These are phyloP conservation scores for Hypomontagnella submonticulosa DNA, from an alignment of 495 filamentous ascomycete species.

Conservation along the genomic window DNA sequence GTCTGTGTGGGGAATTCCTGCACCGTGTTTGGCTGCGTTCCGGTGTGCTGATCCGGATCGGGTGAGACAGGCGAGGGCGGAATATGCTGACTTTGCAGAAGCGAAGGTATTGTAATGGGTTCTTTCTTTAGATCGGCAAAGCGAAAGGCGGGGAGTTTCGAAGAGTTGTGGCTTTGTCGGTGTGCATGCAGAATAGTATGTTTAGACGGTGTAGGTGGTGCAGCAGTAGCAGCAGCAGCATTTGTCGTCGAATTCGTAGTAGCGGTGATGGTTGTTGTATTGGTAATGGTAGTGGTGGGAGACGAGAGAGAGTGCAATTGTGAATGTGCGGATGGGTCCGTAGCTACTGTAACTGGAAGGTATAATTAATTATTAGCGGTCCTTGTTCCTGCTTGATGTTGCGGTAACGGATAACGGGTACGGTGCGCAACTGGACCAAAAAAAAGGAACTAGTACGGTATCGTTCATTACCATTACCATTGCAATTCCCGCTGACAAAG, in stretches of 20 bases:
- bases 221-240: too few species aligned
- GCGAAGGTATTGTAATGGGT: conserved; percentile 46
- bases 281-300: conserved; percentile 30
- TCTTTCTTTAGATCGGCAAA: conserved; percentile 61
- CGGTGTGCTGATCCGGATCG: conserved; percentile 44
- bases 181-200: conserved; percentile 54
- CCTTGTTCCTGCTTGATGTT: conserved; percentile 16
- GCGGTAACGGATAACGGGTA: neutral
- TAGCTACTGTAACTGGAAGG: conserved; percentile 32
- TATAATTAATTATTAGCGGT: conserved; percentile 38
- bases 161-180: conserved; percentile 61
- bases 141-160: conserved; percentile 61
- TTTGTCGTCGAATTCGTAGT: conserved; percentile 13
- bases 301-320: conserved; percentile 21
- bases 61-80: conserved; percentile 56
- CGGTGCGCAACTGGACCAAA: conserved; percentile 11
- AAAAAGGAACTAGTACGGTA: conserved; percentile 17
- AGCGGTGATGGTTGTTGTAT: conserved; percentile 25
- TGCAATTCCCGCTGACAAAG: conserved; percentile 18
- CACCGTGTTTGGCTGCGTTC: conserved; percentile 46
- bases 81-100: conserved; percentile 50
- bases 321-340: conserved; percentile 36
- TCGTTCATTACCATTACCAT: conserved; percentile 16
- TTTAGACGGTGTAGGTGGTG: conserved; percentile 39
- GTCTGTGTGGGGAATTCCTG: conserved; percentile 47